Evolutionary conservation across 179 eudicot species (phyloP).

Genomic region (Spinacia oleracea): DNA sequence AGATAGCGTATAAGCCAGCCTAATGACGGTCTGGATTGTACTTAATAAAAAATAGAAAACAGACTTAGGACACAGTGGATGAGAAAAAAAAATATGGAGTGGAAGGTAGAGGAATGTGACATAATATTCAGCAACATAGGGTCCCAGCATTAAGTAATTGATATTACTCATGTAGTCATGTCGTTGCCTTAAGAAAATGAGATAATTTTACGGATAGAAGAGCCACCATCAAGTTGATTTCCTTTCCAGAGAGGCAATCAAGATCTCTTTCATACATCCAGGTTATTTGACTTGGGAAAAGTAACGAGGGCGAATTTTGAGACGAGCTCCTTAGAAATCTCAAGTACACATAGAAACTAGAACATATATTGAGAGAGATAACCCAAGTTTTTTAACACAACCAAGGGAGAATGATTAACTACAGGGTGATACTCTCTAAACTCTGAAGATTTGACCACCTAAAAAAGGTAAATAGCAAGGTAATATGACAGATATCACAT

Average conservation of each 20-base stretch:
- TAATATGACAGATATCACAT: background rate
- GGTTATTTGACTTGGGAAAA: background rate
- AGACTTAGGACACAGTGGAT: background rate
- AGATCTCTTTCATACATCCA: background rate
- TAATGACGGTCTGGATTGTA: background rate
- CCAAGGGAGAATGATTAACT: background rate
- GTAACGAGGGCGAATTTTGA: background rate
- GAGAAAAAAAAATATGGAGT: no score
- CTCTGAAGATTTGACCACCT: background rate
- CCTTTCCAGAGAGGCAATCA: background rate
- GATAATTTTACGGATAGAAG: background rate
- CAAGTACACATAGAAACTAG: background rate
- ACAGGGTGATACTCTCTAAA: background rate
- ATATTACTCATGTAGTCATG: background rate
- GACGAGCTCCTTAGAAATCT: background rate
- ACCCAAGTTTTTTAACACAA: background rate
- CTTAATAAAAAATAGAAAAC: background rate
- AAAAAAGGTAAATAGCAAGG: background rate
- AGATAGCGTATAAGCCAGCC: background rate
- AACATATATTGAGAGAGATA: background rate
- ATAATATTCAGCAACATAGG: background rate
- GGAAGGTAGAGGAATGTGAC: background rate
- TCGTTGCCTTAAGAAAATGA: background rate
- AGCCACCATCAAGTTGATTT: background rate
- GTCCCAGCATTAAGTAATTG: background rate